phyloP scores from a whole-genome alignment of 2,329 filamentous ascomycete genomes.

The Keithomyces neogunnii region DNA sequence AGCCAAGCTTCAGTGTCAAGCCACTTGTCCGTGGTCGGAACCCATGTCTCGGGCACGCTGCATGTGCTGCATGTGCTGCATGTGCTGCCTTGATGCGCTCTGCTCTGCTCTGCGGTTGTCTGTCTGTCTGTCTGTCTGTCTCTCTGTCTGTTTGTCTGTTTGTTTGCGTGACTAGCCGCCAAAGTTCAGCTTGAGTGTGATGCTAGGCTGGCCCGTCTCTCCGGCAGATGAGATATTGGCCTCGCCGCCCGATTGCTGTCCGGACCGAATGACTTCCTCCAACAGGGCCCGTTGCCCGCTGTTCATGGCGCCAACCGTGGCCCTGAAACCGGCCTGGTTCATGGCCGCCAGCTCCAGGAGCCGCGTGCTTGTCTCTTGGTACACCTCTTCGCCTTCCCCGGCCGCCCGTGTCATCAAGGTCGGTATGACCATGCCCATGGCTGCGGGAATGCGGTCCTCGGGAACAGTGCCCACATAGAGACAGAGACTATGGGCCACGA shows the following conservation, averaged over 20 bases:
- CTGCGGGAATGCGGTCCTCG: slow-evolving; percentile 41
- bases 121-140: too few relatives aligned
- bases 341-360: slow-evolving; percentile 73
- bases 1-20: neutral
- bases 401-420: slow-evolving; percentile 65
- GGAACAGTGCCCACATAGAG: slow-evolving; percentile 52
- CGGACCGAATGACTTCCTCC: slow-evolving; percentile 69
- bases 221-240: slow-evolving; percentile 29
- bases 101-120: too few relatives aligned
- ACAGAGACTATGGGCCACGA: slow-evolving; percentile 67
- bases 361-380: slow-evolving; percentile 65
- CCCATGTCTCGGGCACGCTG: neutral
- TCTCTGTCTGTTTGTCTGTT: neutral
- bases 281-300: slow-evolving; percentile 65
- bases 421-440: slow-evolving; percentile 70
- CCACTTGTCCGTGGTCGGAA: neutral
- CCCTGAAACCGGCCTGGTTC: slow-evolving; percentile 66
- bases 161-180: slow-evolving; percentile 28
- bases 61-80: neutral
- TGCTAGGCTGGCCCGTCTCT: slow-evolving; percentile 60
- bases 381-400: slow-evolving; percentile 50
- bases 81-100: too few relatives aligned
- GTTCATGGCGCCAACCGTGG: slow-evolving; percentile 63
- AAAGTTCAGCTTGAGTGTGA: slow-evolving; percentile 95
- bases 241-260: slow-evolving; percentile 38